phyloP scores from a whole-genome alignment of 164 flowering plant genomes.

The Sedum album region DNA sequence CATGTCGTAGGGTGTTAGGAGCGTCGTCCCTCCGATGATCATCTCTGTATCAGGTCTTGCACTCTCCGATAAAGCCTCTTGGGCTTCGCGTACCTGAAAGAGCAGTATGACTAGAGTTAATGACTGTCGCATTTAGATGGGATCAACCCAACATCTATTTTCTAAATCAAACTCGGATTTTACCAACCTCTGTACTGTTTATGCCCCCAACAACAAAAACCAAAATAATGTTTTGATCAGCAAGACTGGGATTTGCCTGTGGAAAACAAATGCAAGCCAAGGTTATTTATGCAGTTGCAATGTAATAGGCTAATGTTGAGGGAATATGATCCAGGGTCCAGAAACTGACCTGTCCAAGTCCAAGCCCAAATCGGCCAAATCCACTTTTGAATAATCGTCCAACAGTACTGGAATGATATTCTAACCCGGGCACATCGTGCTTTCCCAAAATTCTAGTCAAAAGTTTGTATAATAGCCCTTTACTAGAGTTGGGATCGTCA shows the following conservation, averaged over 20 bases:
- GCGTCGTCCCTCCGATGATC: constrained; percentile 80
- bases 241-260: constrained; percentile 90
- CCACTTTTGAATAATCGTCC: constrained; percentile 94
- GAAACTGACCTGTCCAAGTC: constrained; percentile 79
- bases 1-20: constrained; percentile 81
- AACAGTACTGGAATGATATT: constrained; percentile 88
- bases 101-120: constrained; percentile 6
- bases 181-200: constrained; percentile 70
- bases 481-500: constrained; percentile 39
- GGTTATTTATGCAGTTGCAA: background rate
- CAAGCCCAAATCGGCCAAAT: constrained; percentile 94
- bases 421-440: constrained; percentile 71
- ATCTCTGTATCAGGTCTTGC: constrained; percentile 73
- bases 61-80: constrained; percentile 68
- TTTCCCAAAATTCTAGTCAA: constrained; percentile 50
- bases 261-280: constrained; percentile 6
- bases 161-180: background rate
- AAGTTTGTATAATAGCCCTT: constrained; percentile 63
- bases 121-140: too few relatives aligned
- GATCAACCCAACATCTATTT: background rate
- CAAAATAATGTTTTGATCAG: constrained; percentile 69
- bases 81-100: constrained; percentile 64
- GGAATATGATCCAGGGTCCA: background rate
- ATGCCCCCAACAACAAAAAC: constrained; percentile 89
- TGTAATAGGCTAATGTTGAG: background rate